These are phyloP conservation scores for Kwoniella bestiolae DNA, from an alignment of 768 basidiomycete genomes.

Conservation along the genomic window DNA sequence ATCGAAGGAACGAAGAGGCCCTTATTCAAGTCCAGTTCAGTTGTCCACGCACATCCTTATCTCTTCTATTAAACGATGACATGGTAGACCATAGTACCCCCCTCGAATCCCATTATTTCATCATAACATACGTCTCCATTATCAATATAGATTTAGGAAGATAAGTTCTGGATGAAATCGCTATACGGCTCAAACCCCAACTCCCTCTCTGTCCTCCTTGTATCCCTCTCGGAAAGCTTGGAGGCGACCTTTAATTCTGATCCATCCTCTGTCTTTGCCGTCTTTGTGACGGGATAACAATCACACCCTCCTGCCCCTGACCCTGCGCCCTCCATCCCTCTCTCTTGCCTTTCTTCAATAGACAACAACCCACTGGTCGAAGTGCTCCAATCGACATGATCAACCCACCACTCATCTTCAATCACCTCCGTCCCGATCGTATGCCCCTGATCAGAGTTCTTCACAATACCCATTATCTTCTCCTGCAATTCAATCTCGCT, in stretches of 20 bases:
- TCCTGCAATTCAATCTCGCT: neutral
- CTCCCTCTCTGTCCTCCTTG: neutral
- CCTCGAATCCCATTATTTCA: too few relatives aligned
- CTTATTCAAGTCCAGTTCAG: too few relatives aligned
- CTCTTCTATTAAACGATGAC: too few relatives aligned
- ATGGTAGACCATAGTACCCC: too few relatives aligned
- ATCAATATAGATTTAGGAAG: neutral
- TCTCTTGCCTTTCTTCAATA: neutral
- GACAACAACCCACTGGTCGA: neutral
- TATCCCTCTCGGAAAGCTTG: too few relatives aligned
- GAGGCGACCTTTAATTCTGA: neutral
- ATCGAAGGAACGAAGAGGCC: too few relatives aligned
- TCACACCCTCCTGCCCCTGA: neutral
- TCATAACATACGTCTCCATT: neutral
- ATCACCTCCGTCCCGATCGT: neutral
- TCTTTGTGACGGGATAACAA: neutral
- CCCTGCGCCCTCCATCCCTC: neutral
- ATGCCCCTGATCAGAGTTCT: neutral
- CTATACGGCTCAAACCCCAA: neutral
- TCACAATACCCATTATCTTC: neutral
- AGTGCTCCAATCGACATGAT: neutral
- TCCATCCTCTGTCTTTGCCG: neutral
- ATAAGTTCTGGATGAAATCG: neutral
- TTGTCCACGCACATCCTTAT: too few relatives aligned
- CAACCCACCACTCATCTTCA: conserved; percentile 1